These are phyloP conservation scores for Blastomyces emzantsi DNA, from an alignment of 2,329 filamentous ascomycete species.

Conservation along the genomic window DNA sequence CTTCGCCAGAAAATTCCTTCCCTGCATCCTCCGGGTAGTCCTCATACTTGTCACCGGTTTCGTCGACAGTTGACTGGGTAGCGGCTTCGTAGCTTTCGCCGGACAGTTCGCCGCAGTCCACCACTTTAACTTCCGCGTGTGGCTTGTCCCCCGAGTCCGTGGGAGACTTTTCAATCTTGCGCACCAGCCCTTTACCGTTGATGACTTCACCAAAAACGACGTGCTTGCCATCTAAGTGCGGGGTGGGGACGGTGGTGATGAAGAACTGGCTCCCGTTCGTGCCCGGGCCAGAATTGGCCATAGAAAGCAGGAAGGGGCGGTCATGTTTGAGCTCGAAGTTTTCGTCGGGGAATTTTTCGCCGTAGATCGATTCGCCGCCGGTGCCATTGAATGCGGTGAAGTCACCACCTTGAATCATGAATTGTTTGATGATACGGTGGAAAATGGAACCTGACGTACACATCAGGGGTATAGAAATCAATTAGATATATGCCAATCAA, in stretches of 20 bases:
- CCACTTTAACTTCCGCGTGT: slow-evolving; percentile 60
- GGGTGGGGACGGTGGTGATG: slow-evolving; percentile 89
- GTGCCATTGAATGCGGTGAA: slow-evolving; percentile 94
- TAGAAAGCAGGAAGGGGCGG: slow-evolving; percentile 85
- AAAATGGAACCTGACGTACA: slow-evolving; percentile 60
- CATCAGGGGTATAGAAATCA: too few species aligned
- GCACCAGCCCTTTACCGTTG: slow-evolving; percentile 81
- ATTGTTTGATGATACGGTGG: slow-evolving; percentile 95
- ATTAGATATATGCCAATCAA: neutral
- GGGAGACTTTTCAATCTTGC: slow-evolving; percentile 76
- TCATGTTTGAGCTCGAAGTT: slow-evolving; percentile 90
- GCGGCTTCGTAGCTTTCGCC: slow-evolving; percentile 59
- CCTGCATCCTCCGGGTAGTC: slow-evolving; percentile 85
- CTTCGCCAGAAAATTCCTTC: slow-evolving; percentile 52
- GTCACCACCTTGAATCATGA: slow-evolving; percentile 98
- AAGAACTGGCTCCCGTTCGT: slow-evolving; percentile 99
- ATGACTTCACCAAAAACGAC: slow-evolving; percentile 95
- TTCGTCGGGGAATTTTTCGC: slow-evolving; percentile 94
- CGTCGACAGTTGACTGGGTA: slow-evolving; percentile 62
- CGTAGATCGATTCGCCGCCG: slow-evolving; percentile 94
- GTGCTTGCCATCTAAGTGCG: slow-evolving; percentile 91
- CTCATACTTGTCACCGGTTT: slow-evolving; percentile 84
- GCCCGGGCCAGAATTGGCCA: slow-evolving; percentile 93
- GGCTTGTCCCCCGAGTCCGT: slow-evolving; percentile 74
- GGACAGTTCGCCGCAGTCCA: slow-evolving; percentile 76